Base-by-base conservation (phyloP, 306 rosid species). In the Pyrus betulifolia region DNA sequence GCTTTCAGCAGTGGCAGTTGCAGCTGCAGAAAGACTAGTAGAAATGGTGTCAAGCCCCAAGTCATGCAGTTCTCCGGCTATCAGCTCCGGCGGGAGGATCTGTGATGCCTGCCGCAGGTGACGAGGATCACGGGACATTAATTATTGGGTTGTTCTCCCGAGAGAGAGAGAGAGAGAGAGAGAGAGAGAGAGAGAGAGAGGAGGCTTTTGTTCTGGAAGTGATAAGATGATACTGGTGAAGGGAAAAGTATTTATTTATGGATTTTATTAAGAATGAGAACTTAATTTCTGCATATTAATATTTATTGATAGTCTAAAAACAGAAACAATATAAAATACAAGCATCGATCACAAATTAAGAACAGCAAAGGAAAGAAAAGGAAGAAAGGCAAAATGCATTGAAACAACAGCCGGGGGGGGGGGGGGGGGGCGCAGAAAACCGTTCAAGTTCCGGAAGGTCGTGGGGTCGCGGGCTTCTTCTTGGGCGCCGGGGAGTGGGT, bases 71-170 rank as follows among this genome's bases (percentile, higher is more conserved):
- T 70, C 58, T 60, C 81, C 77, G 18, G 74, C 51, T 57, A 64
- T 42, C 18, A 81, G 14, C 45, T 81, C 84, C 46, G 74, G 70
- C 23, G 74, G 74, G 19, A 71, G 78, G 42, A 65, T 73, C 21
- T 19, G 81, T 12, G 84, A 81, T 27, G 70, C 74, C 61, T 76
- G 84, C 31, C 84, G 74, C 21, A 78, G 80, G 60, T 81, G 84
- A 17, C 84, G 84, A 27, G 84, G 71, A 4, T 57, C 84, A 81
- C 59, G 59, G 27, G 27, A 9, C 30, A 60, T 60, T 4, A 25
- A 57, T 57, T 57, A 57, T 57, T 57, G 28, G 11, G 11, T 57
- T 57, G n/a, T 42, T 5, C 27, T 27, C 28, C 38, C 6, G 2
- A 35, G 38, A 35, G 38, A 35, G 38, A 35, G 38, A 33, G 38